Percentiles rank a stretch among this genome's conserved stretches.
These are phyloP conservation scores for Fusarium vanettenii DNA, from an alignment of 2,329 filamentous ascomycete species.

Conservation along the genomic window DNA sequence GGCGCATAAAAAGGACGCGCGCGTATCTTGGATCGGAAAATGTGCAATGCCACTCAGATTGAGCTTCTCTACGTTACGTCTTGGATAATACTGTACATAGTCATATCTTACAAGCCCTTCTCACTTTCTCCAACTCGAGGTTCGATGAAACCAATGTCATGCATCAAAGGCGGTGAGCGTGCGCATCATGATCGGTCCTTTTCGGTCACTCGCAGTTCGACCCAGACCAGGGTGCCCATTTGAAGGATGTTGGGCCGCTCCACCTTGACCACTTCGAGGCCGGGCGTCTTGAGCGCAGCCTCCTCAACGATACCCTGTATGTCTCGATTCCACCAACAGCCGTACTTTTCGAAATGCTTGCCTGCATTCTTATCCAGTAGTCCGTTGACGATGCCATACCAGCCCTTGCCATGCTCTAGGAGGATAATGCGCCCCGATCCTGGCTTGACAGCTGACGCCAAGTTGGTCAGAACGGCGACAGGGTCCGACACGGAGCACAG, in stretches of 20 bases:
- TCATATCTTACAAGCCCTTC: conserved; percentile 37
- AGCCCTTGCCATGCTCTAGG: conserved; percentile 71
- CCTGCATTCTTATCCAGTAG: conserved; percentile 66
- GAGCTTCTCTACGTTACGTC: conserved; percentile 22
- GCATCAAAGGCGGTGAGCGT: background rate
- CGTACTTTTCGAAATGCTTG: conserved; percentile 68
- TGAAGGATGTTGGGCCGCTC: conserved; percentile 64
- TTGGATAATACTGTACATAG: conserved; percentile 43
- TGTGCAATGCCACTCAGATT: conserved; percentile 43
- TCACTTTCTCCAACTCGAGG: conserved; percentile 17
- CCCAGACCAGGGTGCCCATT: conserved; percentile 67
- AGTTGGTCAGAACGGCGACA: conserved; percentile 61
- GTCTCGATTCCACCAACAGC: conserved; percentile 77
- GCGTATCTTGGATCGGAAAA: conserved; percentile 31
- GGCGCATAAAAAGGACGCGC: conserved; percentile 33
- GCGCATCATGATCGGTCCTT: conserved; percentile 17
- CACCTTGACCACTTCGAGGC: conserved; percentile 67
- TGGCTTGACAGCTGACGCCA: conserved; percentile 64
- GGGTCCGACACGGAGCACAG: conserved; percentile 72
- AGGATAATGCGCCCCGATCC: conserved; percentile 69
- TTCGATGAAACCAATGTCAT: conserved; percentile 15
- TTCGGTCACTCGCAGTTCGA: conserved; percentile 63
- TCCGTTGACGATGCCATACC: conserved; percentile 65
- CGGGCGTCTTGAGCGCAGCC: conserved; percentile 60
- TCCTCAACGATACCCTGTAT: conserved; percentile 65